These are phyloP conservation scores for Beauveria australis DNA, from an alignment of 2,329 filamentous ascomycete species.

Conservation along the genomic window DNA sequence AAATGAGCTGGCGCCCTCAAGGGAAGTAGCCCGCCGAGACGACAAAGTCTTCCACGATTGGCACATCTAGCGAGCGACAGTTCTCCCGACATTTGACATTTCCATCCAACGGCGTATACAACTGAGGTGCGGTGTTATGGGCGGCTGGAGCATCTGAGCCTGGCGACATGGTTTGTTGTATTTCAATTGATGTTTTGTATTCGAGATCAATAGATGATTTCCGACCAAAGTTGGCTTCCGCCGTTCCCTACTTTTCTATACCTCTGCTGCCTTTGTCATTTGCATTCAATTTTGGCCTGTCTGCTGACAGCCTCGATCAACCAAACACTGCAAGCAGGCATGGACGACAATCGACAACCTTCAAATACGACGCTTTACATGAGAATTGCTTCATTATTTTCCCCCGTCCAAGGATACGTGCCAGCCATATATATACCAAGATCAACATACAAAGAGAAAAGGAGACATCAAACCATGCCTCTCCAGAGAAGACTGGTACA, in stretches of 20 bases:
- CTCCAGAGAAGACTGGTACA: conserved; percentile 19
- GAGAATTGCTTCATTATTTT: conserved; percentile 12
- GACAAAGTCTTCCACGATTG: neutral
- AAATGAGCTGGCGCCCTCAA: conserved; percentile 17
- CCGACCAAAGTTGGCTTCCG: neutral
- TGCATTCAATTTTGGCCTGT: too few species aligned
- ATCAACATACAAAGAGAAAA: conserved; percentile 21
- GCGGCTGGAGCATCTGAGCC: conserved; percentile 2
- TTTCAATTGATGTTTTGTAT: neutral
- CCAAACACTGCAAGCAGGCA: neutral
- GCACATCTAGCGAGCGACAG: neutral
- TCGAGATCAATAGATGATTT: conserved; percentile 1
- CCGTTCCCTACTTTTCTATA: neutral
- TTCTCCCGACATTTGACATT: neutral
- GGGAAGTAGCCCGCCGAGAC: neutral
- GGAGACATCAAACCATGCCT: conserved; percentile 19
- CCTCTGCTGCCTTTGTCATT: too few species aligned
- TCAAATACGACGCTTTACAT: neutral
- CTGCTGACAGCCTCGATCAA: neutral
- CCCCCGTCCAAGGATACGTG: conserved; percentile 22
- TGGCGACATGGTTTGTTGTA: neutral
- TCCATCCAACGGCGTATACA: neutral
- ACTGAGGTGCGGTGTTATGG: conserved; percentile 7
- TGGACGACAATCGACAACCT: neutral
- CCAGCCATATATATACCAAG: conserved; percentile 38